A percentile compares a stretch with the other conserved stretches of the same genome.
Conservation (phyloP, 202 grass and related monocot genomes). For the Setaria viridis region DNA sequence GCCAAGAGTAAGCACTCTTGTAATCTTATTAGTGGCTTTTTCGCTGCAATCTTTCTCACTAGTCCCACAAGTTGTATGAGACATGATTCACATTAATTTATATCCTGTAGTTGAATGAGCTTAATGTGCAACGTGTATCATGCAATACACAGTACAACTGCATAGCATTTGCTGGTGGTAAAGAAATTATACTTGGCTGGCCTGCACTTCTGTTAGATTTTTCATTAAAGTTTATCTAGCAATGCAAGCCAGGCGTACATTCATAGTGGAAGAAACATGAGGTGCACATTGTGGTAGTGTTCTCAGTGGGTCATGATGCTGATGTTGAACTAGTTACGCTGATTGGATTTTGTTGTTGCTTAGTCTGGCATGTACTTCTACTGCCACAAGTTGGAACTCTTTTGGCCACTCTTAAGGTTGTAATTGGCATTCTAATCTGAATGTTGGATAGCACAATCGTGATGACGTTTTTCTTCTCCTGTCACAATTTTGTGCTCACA, state of each 20-base stretch:
- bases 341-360: constrained; percentile 12
- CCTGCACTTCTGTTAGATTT: background rate
- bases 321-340: constrained; percentile 27
- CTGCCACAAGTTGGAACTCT: background rate
- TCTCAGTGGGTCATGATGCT: constrained; percentile 33
- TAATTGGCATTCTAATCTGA: background rate
- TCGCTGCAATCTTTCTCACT: background rate
- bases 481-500: background rate
- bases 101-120: constrained; percentile 18
- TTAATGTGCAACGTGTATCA: constrained; percentile 17
- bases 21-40: background rate
- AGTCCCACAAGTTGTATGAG: background rate
- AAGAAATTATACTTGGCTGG: constrained; percentile 23
- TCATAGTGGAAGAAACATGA: constrained; percentile 44
- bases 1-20: background rate
- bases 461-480: background rate
- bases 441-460: constrained; percentile 17
- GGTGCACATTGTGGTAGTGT: constrained; percentile 32
- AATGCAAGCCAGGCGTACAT: constrained; percentile 27
- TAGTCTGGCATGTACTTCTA: background rate
- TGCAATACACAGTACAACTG: background rate
- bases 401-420: constrained; percentile 29
- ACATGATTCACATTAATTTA: background rate
- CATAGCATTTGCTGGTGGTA: background rate
- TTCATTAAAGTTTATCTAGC: constrained; percentile 6